Conservation (phyloP, 1,139 yeast species). For the Scheffersomyces stambukii region DNA sequence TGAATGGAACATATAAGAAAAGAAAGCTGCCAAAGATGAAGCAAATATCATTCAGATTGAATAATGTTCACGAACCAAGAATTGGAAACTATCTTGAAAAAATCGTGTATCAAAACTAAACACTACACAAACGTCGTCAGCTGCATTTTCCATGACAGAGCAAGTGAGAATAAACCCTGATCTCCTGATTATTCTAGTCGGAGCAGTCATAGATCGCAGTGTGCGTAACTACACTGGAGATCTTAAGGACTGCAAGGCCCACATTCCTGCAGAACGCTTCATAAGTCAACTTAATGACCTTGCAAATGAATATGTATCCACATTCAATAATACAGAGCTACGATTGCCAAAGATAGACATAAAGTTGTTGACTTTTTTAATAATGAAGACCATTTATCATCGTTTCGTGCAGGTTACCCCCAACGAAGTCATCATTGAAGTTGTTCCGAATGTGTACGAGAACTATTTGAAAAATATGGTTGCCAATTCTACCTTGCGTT, state of each 20-base stretch:
- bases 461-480: constrained; percentile 22
- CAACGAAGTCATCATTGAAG: constrained; percentile 15
- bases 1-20: too few relatives aligned
- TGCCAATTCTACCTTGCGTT: constrained; percentile 21
- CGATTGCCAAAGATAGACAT: constrained; percentile 12
- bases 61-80: background rate
- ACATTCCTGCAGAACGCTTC: constrained; percentile 15
- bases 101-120: background rate
- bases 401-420: constrained; percentile 17
- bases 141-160: constrained; percentile 8
- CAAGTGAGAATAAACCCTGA: constrained; percentile 13
- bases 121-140: background rate
- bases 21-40: too few relatives aligned
- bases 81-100: constrained; percentile 1
- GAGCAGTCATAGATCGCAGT: constrained; percentile 25
- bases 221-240: constrained; percentile 15
- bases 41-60: too few relatives aligned
- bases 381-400: constrained; percentile 11
- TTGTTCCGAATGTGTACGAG: constrained; percentile 13
- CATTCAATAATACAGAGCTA: constrained; percentile 11
- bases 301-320: constrained; percentile 13
- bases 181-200: constrained; percentile 20
- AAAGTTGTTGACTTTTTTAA: constrained; percentile 11
- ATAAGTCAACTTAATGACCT: constrained; percentile 16
- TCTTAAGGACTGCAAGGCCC: constrained; percentile 11